Percentiles rank a stretch among this genome's conserved stretches.
Conservation (phyloP, 1,139 yeast species). For the Taphrina sp. region DNA sequence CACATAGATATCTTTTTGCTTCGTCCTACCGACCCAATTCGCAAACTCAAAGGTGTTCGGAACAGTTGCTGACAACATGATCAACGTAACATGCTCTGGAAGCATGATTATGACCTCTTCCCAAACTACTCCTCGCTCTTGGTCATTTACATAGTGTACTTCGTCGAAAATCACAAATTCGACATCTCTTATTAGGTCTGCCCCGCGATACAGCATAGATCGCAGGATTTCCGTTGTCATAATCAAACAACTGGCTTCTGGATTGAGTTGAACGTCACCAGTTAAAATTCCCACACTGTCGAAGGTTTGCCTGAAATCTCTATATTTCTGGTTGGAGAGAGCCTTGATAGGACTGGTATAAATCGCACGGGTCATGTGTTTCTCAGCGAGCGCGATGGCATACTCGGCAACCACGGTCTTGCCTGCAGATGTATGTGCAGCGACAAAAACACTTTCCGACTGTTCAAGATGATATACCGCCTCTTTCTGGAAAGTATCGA, state of each 20-base stretch:
- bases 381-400: constrained; percentile 87
- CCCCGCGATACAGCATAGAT: constrained; percentile 93
- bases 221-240: constrained; percentile 97
- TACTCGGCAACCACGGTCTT: constrained; percentile 91
- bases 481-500: constrained; percentile 94
- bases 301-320: constrained; percentile 84
- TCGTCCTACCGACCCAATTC: constrained; percentile 96
- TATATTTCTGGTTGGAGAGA: constrained; percentile 84
- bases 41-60: constrained; percentile 98
- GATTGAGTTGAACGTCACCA: constrained; percentile 96
- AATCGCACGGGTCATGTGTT: constrained; percentile 87
- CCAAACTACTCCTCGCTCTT: constrained; percentile 98
- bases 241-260: constrained; percentile 92
- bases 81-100: constrained; percentile 91
- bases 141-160: constrained; percentile 95
- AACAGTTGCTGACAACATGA: constrained; percentile 88
- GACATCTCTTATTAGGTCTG: constrained; percentile 92
- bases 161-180: constrained; percentile 97
- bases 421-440: constrained; percentile 96
- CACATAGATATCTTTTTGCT: constrained; percentile 90
- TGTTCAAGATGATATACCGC: constrained; percentile 95
- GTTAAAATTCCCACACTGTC: constrained; percentile 94
- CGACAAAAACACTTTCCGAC: constrained; percentile 96
- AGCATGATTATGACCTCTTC: constrained; percentile 96
- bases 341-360: constrained; percentile 95